phyloP scores from a whole-genome alignment of 2,329 filamentous ascomycete genomes.

The Escovopsis sp. region DNA sequence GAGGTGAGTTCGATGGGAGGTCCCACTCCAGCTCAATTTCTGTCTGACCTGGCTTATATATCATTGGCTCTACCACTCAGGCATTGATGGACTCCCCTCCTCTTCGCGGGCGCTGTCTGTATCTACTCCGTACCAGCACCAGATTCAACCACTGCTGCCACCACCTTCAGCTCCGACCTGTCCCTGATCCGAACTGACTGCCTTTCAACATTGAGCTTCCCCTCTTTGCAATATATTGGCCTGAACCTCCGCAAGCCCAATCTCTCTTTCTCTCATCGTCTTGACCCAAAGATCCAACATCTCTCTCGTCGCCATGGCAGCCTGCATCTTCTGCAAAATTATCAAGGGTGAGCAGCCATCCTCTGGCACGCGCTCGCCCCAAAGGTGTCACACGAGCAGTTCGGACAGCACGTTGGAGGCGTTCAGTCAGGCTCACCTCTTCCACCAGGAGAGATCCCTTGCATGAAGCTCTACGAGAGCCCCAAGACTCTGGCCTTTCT shows the following conservation, averaged over 20 bases:
- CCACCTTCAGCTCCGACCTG: neutral
- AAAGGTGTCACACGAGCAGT: neutral
- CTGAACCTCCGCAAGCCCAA: neutral
- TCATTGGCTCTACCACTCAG: neutral
- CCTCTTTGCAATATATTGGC: neutral
- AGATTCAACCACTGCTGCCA: neutral
- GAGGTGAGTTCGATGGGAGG: conserved; percentile 60
- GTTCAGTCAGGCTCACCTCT: neutral
- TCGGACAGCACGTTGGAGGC: neutral
- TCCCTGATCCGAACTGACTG: too few relatives aligned
- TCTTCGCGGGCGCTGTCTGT: too few relatives aligned
- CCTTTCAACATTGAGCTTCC: neutral
- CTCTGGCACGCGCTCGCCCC: neutral
- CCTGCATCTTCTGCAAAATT: conserved; percentile 97
- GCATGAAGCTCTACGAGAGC: conserved; percentile 89
- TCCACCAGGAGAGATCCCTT: conserved; percentile 73
- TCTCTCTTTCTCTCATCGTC: too few relatives aligned
- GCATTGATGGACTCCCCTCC: too few relatives aligned
- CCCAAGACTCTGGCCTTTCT: conserved; percentile 91
- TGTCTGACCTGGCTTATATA: neutral
- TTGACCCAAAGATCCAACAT: too few relatives aligned
- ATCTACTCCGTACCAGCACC: too few relatives aligned
- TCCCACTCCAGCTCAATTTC: conserved; percentile 41
- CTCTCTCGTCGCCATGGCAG: conserved; percentile 9
- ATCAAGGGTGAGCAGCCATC: conserved; percentile 56